phyloP scores from a whole-genome alignment of 2,329 filamentous ascomycete species.

The Gremmenia infestans region DNA sequence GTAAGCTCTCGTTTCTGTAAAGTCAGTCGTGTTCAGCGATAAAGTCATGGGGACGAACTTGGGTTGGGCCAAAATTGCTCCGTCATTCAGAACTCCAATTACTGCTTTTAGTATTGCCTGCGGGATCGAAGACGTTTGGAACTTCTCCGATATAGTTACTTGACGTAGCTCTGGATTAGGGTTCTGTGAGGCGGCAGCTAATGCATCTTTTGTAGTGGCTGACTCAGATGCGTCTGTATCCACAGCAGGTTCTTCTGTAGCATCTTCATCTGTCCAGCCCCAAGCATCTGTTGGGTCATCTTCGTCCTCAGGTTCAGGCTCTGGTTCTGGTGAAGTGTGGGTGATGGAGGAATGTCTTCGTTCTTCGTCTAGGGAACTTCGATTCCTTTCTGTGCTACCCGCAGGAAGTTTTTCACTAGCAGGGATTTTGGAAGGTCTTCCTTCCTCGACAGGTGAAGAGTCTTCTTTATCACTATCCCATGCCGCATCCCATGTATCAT shows the following conservation, averaged over 20 bases:
- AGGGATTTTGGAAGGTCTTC: neutral
- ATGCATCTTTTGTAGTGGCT: neutral
- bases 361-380: slow-evolving; percentile 4
- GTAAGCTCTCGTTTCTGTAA: slow-evolving; percentile 40
- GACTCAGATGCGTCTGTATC: slow-evolving; percentile 16
- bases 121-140: slow-evolving; percentile 84
- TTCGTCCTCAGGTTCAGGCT: slow-evolving; percentile 25
- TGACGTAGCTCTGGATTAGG: slow-evolving; percentile 38
- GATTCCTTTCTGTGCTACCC: slow-evolving; percentile 1
- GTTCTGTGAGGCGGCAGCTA: neutral
- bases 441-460: slow-evolving; percentile 22
- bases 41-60: slow-evolving; percentile 33
- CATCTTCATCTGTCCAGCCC: slow-evolving; percentile 76
- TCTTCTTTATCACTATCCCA: slow-evolving; percentile 67
- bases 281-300: slow-evolving; percentile 50
- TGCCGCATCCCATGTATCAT: slow-evolving; percentile 67
- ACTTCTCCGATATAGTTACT: slow-evolving; percentile 77
- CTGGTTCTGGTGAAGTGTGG: slow-evolving; percentile 18
- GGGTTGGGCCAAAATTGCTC: slow-evolving; percentile 51
- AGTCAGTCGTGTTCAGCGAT: neutral
- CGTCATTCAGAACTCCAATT: slow-evolving; percentile 54
- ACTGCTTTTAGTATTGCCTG: slow-evolving; percentile 69
- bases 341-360: neutral
- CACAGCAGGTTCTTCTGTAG: slow-evolving; percentile 30
- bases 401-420: neutral